Percentiles rank a stretch among this genome's conserved stretches.
phyloP scores from a whole-genome alignment of 164 flowering plant genomes.

The Santalum album region DNA sequence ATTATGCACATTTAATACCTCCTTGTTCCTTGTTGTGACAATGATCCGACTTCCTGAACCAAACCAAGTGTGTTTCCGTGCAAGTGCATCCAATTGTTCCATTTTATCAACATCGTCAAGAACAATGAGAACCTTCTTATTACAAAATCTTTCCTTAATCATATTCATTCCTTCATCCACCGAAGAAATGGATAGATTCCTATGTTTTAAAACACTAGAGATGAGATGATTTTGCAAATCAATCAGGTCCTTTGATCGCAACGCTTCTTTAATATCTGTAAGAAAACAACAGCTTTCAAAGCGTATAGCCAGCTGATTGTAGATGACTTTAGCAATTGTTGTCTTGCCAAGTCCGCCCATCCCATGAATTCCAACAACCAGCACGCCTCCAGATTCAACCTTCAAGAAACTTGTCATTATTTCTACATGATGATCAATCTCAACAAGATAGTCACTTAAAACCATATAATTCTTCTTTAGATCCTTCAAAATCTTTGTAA shows the following conservation, averaged over 20 bases:
- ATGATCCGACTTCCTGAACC: conserved; percentile 14
- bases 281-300: conserved; percentile 17
- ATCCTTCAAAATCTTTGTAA: too few relatives aligned
- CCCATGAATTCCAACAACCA: conserved; percentile 14
- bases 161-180: background rate
- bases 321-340: conserved; percentile 16
- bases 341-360: too few relatives aligned
- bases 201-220: background rate
- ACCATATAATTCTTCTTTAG: too few relatives aligned
- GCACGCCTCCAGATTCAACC: conserved; percentile 1
- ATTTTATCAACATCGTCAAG: conserved; percentile 22
- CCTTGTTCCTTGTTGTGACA: conserved; percentile 9
- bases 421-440: too few relatives aligned
- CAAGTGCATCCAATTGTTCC: conserved; percentile 12
- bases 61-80: conserved; percentile 9
- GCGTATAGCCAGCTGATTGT: background rate
- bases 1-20: background rate
- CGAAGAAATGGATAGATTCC: background rate
- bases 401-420: background rate
- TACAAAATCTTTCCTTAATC: background rate
- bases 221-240: conserved; percentile 5
- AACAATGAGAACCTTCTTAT: conserved; percentile 14
- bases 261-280: conserved; percentile 12
- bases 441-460: too few relatives aligned
- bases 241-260: background rate